These are phyloP conservation scores for Skeletonema costatum DNA, from an alignment of 108 stramenopile genomes.

Conservation along the genomic window DNA sequence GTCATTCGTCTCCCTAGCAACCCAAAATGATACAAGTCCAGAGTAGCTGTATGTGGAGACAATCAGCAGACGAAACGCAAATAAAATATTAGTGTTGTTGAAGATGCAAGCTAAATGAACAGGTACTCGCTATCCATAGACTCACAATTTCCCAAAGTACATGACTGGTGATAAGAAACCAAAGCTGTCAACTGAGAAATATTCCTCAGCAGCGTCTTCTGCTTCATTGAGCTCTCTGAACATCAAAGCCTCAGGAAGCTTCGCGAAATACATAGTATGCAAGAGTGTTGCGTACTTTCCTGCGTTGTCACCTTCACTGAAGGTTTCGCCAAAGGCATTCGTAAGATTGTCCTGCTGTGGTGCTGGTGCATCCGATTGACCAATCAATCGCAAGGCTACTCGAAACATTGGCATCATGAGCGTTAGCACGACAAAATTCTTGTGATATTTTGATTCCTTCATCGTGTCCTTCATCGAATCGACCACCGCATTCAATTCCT, in stretches of 20 bases:
- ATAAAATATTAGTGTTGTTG: not conserved
- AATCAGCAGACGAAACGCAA: not conserved
- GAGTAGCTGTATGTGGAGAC: not conserved
- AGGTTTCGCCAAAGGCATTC: not conserved
- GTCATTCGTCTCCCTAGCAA: not conserved
- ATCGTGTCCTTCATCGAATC: not conserved
- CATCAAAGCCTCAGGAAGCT: not conserved
- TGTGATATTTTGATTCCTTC: not conserved
- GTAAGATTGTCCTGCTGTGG: not conserved
- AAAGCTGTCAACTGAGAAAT: not conserved
- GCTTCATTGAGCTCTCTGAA: not conserved
- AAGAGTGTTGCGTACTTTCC: too few relatives aligned
- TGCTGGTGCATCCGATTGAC: not conserved
- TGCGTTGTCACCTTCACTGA: not conserved
- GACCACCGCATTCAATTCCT: not conserved
- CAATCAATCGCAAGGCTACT: not conserved
- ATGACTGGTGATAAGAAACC: not conserved
- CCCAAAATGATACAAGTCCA: not conserved
- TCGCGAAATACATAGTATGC: too few relatives aligned
- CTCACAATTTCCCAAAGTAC: not conserved
- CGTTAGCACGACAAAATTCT: not conserved
- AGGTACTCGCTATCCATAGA: not conserved
- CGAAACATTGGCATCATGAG: not conserved
- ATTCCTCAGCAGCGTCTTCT: not conserved
- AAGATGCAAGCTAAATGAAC: not conserved